Evolutionary conservation across 257 asterid species (phyloP), one percentile per base, ranked within the genome.

Genomic region (Eucommia ulmoides): DNA sequence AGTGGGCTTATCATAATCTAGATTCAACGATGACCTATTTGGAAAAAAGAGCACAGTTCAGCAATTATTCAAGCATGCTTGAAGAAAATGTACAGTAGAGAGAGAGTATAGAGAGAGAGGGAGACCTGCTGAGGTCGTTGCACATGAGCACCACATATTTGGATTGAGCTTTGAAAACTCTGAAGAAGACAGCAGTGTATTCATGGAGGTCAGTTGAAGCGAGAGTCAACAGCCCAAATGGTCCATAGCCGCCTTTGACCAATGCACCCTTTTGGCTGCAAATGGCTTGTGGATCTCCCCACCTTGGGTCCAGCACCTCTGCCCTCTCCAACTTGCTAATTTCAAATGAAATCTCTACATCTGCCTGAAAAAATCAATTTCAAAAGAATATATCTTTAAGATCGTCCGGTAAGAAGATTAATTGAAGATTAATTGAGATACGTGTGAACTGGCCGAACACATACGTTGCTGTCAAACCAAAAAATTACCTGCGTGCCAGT

Each of bases 101-200:
- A n/a, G 48, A 16, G 48, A n/a, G 24, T 3, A 16, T n/a, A 4
- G 5, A 23, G 44, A 0, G 10, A 7, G 2, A 20, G 25, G 5
- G 5, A 1, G 49, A 72, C 79, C 68, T 68, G 69, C 56, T 68
- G 25, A 60, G 79, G 0, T 68, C 79, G 24, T 72, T 72, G 55
- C 79, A 68, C 66, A 72, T 64, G 19, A 72, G 74, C 16, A 68
- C 75, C 24, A 54, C 63, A 29, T 52, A 64, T 11, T 55, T 60
- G 59, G 63, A 22, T 3, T 41, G 8, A 7, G 41, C 46, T 54
- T 10, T 57, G 57, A 72, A 72, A 50, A 72, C 41, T 56, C 69
- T 61, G 24, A 72, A 61, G 64, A 68, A 68, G 23, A 72, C 47
- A 12, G 75, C 69, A 1, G 75, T 72, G 41, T 60, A 60, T 54